Percentiles rank a stretch among this genome's conserved stretches.
These are phyloP conservation scores for Apophysomyces variabilis DNA, from an alignment of 371 early-diverging fungal genomes.

Conservation along the genomic window DNA sequence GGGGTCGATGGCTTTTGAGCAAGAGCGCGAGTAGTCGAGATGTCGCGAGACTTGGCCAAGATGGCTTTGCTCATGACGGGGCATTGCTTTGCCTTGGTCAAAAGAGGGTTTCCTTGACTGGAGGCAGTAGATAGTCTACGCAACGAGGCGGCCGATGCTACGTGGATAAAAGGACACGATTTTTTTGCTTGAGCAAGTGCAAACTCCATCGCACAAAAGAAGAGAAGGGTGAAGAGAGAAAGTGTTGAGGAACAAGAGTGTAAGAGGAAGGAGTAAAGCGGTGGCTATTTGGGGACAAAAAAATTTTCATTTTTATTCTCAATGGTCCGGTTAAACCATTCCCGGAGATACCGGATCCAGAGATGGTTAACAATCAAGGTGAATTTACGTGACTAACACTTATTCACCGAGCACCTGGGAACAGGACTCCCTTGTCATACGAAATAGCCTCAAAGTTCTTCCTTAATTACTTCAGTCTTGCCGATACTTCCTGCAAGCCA, in stretches of 20 bases:
- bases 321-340: conserved; percentile 3
- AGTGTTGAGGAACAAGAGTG: conserved; percentile 20
- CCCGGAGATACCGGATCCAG: conserved; percentile 1
- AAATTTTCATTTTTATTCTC: conserved; percentile 10
- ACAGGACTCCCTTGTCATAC: too few relatives aligned
- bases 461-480: not conserved
- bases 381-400: not conserved
- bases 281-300: conserved; percentile 13
- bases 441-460: not conserved
- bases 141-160: conserved; percentile 76
- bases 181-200: conserved; percentile 56
- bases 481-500: conserved; percentile 41
- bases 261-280: not conserved
- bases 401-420: too few relatives aligned
- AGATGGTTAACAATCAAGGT: not conserved
- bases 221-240: conserved; percentile 17
- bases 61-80: conserved; percentile 91
- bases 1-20: conserved; percentile 50
- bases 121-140: conserved; percentile 66
- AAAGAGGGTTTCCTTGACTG: conserved; percentile 55
- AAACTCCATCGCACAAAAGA: conserved; percentile 54
- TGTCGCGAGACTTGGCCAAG: conserved; percentile 64
- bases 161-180: conserved; percentile 88
- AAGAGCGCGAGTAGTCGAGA: conserved; percentile 44
- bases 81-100: conserved; percentile 84